Conservation (phyloP, 352 stramenopile genomes). For the Pythium rhizo-oryzae region DNA sequence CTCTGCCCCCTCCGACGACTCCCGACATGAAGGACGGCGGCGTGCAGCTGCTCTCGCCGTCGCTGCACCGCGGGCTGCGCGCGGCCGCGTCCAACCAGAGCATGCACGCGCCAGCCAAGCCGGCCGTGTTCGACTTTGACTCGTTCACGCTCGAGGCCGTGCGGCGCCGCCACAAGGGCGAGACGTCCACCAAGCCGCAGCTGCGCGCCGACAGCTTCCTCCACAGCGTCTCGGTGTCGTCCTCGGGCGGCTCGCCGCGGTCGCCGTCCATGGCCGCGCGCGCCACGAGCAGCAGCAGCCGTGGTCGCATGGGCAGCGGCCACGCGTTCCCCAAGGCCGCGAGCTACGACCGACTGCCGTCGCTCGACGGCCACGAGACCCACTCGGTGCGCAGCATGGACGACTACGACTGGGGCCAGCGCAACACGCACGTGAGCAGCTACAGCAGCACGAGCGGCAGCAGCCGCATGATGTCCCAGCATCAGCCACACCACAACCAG, state of each 20-base stretch:
- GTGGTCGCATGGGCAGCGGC: slow-evolving; percentile 4
- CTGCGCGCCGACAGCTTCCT: slow-evolving; percentile 10
- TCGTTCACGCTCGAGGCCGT: slow-evolving; percentile 53
- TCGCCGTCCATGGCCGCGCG: slow-evolving; percentile 16
- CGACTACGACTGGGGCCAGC: slow-evolving; percentile 35
- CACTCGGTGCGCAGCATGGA: slow-evolving; percentile 28
- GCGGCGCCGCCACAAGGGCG: slow-evolving; percentile 19
- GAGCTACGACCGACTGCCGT: slow-evolving; percentile 14
- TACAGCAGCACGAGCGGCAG: slow-evolving; percentile 9
- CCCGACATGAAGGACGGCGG: slow-evolving; percentile 20
- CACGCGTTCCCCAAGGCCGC: background rate
- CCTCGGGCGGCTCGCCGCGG: slow-evolving; percentile 13
- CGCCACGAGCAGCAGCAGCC: background rate
- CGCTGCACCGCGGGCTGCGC: slow-evolving; percentile 21
- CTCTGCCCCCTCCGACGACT: background rate
- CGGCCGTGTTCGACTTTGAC: slow-evolving; percentile 40
- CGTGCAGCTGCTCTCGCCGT: slow-evolving; percentile 29
- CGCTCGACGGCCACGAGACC: slow-evolving; percentile 13
- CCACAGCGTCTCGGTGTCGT: slow-evolving; percentile 8
- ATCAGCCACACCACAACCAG: too few relatives aligned
- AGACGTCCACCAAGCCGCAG: background rate
- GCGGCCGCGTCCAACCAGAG: background rate
- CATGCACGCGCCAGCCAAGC: background rate
- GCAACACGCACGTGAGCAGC: slow-evolving; percentile 5
- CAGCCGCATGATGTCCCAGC: too few relatives aligned